Percentiles rank a stretch among this genome's conserved stretches.
These are phyloP conservation scores for Telfairia occidentalis DNA, from an alignment of 331 rosid genomes.

Conservation along the genomic window DNA sequence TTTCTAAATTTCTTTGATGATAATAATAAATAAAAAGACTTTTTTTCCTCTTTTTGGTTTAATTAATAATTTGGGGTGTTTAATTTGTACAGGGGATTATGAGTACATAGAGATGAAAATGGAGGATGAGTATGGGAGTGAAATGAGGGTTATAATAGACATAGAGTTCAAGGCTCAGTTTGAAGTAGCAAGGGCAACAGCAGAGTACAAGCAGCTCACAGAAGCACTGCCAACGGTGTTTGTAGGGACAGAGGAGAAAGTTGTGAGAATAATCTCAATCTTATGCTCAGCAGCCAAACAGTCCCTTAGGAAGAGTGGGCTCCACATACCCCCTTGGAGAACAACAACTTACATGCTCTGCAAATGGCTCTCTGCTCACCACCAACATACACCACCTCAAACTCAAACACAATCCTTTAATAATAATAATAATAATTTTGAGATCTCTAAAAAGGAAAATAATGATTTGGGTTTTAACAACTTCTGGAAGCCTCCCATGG, in stretches of 20 bases:
- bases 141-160: constrained; percentile 40
- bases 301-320: constrained; percentile 51
- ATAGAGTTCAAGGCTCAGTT: constrained; percentile 68
- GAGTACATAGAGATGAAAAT: constrained; percentile 38
- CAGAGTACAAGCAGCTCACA: constrained; percentile 37
- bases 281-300: constrained; percentile 64
- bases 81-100: constrained; percentile 33
- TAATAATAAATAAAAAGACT: too few relatives aligned
- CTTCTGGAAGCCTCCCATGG: constrained; percentile 38
- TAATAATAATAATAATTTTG: background rate
- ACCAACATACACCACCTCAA: too few relatives aligned
- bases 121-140: background rate
- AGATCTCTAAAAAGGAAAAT: background rate
- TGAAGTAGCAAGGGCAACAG: constrained; percentile 59
- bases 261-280: constrained; percentile 35
- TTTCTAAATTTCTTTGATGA: too few relatives aligned
- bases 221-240: constrained; percentile 34
- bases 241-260: constrained; percentile 41
- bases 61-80: too few relatives aligned
- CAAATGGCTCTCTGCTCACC: constrained; percentile 41
- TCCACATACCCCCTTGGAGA: constrained; percentile 75
- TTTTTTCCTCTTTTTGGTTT: too few relatives aligned
- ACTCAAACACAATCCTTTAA: too few relatives aligned
- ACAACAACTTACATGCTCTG: constrained; percentile 49
- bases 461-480: background rate